phyloP scores from a whole-genome alignment of 805 yeast species.

The Ogataea salicorniae region DNA sequence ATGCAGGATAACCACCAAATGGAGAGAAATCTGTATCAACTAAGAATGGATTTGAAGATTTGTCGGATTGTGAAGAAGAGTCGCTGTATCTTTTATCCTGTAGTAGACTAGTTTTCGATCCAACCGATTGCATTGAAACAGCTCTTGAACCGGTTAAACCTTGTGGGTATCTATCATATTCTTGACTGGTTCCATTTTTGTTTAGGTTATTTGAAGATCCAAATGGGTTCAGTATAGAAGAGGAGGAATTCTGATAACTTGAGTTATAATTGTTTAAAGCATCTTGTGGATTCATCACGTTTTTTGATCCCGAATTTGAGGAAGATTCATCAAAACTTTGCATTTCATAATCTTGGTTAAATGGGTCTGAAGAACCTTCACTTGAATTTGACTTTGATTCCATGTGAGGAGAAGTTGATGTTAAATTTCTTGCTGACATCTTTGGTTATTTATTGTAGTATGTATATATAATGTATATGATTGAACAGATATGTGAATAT shows the following conservation, averaged over 20 bases:
- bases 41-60: constrained; percentile 35
- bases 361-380: constrained; percentile 23
- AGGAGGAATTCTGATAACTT: constrained; percentile 26
- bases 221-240: constrained; percentile 28
- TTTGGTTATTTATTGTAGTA: background rate
- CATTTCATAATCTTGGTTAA: constrained; percentile 28
- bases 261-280: constrained; percentile 14
- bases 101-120: constrained; percentile 27
- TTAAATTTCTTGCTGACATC: constrained; percentile 31
- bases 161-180: constrained; percentile 65
- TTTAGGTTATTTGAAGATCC: constrained; percentile 22
- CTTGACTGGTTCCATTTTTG: constrained; percentile 33
- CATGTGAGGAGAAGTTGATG: constrained; percentile 30
- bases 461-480: too few relatives aligned
- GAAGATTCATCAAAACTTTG: constrained; percentile 26
- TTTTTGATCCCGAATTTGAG: constrained; percentile 14
- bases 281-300: background rate
- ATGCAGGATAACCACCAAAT: constrained; percentile 95
- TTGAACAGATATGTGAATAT: too few relatives aligned
- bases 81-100: constrained; percentile 13
- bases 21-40: constrained; percentile 73
- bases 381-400: constrained; percentile 25
- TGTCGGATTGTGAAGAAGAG: constrained; percentile 18
- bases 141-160: constrained; percentile 51
- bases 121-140: constrained; percentile 44